Conservation (phyloP, 164 flowering plant species). For the Vitis labrusca region DNA sequence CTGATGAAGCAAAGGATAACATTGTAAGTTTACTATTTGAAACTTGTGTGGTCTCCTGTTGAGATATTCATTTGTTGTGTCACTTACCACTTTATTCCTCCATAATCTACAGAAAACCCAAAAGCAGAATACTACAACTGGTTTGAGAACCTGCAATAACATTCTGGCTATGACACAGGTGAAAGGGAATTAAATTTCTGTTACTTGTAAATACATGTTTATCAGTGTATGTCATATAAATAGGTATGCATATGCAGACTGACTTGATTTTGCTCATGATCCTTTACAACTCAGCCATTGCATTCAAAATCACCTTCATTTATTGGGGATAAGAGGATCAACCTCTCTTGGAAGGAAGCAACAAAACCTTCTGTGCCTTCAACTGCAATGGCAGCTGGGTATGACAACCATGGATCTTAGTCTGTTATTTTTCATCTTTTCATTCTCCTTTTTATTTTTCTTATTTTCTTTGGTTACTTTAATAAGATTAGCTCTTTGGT, state of each 20-base stretch:
- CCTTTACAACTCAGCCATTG: slow-evolving; percentile 49
- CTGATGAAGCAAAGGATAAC: slow-evolving; percentile 71
- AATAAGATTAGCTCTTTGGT: no score
- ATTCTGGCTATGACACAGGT: slow-evolving; percentile 94
- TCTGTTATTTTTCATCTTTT: not conserved
- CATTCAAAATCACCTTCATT: slow-evolving; percentile 80
- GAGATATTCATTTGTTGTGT: not conserved
- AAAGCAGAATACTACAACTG: slow-evolving; percentile 76
- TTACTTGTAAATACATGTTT: not conserved
- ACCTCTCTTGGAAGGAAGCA: slow-evolving; percentile 93
- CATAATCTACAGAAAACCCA: slow-evolving; percentile 63
- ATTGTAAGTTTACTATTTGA: slow-evolving; percentile 54
- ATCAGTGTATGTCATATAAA: not conserved
- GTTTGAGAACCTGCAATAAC: slow-evolving; percentile 87
- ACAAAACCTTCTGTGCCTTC: slow-evolving; percentile 46
- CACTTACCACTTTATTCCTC: not conserved
- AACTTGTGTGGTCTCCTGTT: slow-evolving; percentile 1
- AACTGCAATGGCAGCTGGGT: slow-evolving; percentile 54
- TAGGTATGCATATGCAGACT: not conserved
- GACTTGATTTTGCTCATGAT: slow-evolving; percentile 3
- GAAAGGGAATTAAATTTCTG: not conserved
- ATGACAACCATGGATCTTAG: slow-evolving; percentile 12
- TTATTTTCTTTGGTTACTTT: not conserved
- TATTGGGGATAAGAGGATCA: slow-evolving; percentile 82
- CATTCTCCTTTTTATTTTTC: not conserved